Evolutionary conservation across 1,139 yeast genomes (phyloP).

Genomic region (Sugiyamaella pinicola): DNA sequence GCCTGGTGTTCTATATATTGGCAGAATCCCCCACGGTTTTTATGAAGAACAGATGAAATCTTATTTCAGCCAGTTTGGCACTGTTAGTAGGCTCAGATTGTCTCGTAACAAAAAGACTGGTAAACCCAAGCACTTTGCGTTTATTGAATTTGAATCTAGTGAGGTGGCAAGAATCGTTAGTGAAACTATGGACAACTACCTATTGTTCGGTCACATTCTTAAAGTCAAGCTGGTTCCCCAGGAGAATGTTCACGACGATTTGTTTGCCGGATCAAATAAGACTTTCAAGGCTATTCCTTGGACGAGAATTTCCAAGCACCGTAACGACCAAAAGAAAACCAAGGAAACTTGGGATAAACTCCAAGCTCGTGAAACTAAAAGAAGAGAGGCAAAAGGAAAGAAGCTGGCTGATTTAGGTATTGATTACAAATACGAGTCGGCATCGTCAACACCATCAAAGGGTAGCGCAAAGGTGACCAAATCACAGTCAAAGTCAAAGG

Average conservation of each 20-base stretch:
- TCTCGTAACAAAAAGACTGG: conserved; percentile 93
- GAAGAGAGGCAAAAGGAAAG: conserved; percentile 51
- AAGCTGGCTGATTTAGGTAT: conserved; percentile 59
- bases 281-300: conserved; percentile 66
- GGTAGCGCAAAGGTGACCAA: neutral
- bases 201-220: conserved; percentile 81
- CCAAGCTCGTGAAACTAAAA: conserved; percentile 53
- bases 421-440: conserved; percentile 38
- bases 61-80: conserved; percentile 90
- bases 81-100: conserved; percentile 70
- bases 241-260: conserved; percentile 49
- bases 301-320: conserved; percentile 56
- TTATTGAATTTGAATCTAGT: conserved; percentile 72
- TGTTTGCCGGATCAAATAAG: conserved; percentile 57
- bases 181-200: conserved; percentile 94
- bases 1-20: conserved; percentile 77
- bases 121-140: conserved; percentile 89
- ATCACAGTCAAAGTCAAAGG: conserved; percentile 4
- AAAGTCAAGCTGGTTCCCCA: conserved; percentile 60
- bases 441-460: neutral
- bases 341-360: conserved; percentile 62
- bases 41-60: conserved; percentile 78
- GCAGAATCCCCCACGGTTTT: conserved; percentile 91
- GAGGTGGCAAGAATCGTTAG: conserved; percentile 87
- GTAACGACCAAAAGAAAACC: conserved; percentile 60